Conservation (phyloP, 2,329 filamentous ascomycete genomes). For the Pyrenophora tritici-repentis region DNA sequence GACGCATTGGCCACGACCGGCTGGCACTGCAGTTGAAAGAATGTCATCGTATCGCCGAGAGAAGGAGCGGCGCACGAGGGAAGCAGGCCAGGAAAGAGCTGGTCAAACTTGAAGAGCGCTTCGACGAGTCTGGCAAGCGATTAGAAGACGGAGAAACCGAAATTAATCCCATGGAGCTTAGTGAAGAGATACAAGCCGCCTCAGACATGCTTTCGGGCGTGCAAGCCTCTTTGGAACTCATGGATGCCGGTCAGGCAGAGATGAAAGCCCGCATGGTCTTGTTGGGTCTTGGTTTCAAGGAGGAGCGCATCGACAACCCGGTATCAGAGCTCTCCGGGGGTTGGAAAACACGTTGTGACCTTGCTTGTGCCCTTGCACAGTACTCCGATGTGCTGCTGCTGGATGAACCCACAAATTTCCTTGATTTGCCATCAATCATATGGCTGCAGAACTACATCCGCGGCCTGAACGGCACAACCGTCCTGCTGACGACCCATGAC, state of each 20-base stretch:
- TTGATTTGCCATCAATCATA: conserved; percentile 81
- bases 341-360: conserved; percentile 51
- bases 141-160: conserved; percentile 60
- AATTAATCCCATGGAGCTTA: conserved; percentile 62
- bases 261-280: conserved; percentile 66
- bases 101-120: conserved; percentile 68
- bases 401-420: conserved; percentile 86
- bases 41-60: conserved; percentile 72
- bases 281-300: conserved; percentile 72
- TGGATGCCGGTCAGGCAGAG: conserved; percentile 67
- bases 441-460: conserved; percentile 79
- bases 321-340: conserved; percentile 73
- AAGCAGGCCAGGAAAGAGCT: conserved; percentile 76
- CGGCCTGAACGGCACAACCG: conserved; percentile 62
- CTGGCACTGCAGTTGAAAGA: conserved; percentile 68
- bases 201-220: conserved; percentile 71
- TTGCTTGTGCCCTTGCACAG: conserved; percentile 66
- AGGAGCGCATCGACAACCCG: conserved; percentile 62
- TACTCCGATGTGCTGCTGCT: conserved; percentile 78
- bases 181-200: conserved; percentile 70
- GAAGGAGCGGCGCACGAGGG: conserved; percentile 76
- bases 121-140: conserved; percentile 61
- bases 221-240: conserved; percentile 67
- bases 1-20: conserved; percentile 66
- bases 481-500: conserved; percentile 83